Evolutionary conservation across 2,329 filamentous ascomycete species (phyloP).

Genomic region (Fusarium sacchari): DNA sequence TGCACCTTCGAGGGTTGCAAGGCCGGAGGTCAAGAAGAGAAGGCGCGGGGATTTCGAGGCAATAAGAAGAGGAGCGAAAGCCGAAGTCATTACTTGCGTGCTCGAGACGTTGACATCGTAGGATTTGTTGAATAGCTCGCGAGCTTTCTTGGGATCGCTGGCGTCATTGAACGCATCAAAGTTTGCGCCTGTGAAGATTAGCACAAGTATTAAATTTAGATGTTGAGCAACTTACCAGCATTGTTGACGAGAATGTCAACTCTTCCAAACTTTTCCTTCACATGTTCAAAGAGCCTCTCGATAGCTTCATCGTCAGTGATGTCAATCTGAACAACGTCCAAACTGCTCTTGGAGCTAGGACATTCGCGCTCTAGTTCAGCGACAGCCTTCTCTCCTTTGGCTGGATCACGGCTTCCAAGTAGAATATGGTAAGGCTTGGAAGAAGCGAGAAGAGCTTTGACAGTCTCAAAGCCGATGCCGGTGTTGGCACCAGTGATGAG

Average conservation of each 20-base stretch:
- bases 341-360: constrained; percentile 51
- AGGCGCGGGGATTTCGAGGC: constrained; percentile 54
- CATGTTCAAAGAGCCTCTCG: constrained; percentile 53
- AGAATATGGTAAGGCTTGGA: constrained; percentile 62
- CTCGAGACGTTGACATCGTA: constrained; percentile 63
- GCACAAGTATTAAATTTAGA: not conserved
- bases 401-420: constrained; percentile 61
- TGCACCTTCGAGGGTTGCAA: constrained; percentile 51
- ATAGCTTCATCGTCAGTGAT: constrained; percentile 64
- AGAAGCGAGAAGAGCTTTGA: constrained; percentile 63
- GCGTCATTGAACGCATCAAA: constrained; percentile 52
- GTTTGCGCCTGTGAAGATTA: constrained; percentile 48
- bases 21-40: constrained; percentile 59
- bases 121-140: constrained; percentile 56
- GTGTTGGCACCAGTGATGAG: constrained; percentile 71
- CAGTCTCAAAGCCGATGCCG: constrained; percentile 67
- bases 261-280: constrained; percentile 55
- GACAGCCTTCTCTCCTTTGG: constrained; percentile 62
- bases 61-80: constrained; percentile 58
- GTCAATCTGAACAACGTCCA: constrained; percentile 63
- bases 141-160: constrained; percentile 43
- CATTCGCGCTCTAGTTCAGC: constrained; percentile 52
- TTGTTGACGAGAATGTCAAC: constrained; percentile 68
- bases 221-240: constrained; percentile 52
- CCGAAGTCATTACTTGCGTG: constrained; percentile 53